Evolutionary conservation across 805 yeast species (phyloP).

Genomic region (Metschnikowia cerradonensis): DNA sequence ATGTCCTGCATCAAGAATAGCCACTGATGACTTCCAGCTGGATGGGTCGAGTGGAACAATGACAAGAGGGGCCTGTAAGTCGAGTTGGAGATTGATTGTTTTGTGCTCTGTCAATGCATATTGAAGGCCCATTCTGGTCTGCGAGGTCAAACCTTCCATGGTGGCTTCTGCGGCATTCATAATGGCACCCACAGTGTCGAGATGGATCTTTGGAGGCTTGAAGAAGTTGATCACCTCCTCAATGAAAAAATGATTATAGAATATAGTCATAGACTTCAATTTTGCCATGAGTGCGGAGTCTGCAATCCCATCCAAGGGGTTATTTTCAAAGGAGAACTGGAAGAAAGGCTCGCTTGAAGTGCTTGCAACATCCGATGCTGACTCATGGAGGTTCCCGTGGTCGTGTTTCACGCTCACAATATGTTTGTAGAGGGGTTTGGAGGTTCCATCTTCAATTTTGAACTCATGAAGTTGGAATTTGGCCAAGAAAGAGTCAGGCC

Average conservation of each 20-base stretch:
- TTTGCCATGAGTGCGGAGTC: conserved; percentile 74
- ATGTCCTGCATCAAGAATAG: conserved; percentile 93
- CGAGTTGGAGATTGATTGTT: conserved; percentile 78
- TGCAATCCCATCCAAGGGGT: conserved; percentile 81
- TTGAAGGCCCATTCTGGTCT: conserved; percentile 87
- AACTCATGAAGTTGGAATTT: conserved; percentile 76
- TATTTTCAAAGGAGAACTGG: conserved; percentile 73
- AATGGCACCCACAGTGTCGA: conserved; percentile 84
- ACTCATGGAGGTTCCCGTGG: conserved; percentile 35
- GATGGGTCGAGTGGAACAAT: conserved; percentile 80
- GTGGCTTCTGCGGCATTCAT: conserved; percentile 95
- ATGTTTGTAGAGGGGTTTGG: conserved; percentile 74
- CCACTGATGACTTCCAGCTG: conserved; percentile 80
- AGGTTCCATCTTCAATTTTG: conserved; percentile 82
- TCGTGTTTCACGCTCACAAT: conserved; percentile 77
- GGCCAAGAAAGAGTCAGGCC: conserved; percentile 73
- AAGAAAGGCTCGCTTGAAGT: conserved; percentile 61
- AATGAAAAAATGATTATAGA: conserved; percentile 79
- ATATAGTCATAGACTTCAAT: conserved; percentile 81
- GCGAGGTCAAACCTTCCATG: conserved; percentile 83
- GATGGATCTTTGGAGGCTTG: conserved; percentile 79
- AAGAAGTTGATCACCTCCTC: conserved; percentile 75
- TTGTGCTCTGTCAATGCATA: conserved; percentile 94
- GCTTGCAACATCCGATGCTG: conserved; percentile 8
- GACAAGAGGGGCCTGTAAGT: conserved; percentile 89